Evolutionary conservation across 768 basidiomycete species (phyloP), one percentile per base, ranked within the genome.

Genomic region (Lentinus brumalis): DNA sequence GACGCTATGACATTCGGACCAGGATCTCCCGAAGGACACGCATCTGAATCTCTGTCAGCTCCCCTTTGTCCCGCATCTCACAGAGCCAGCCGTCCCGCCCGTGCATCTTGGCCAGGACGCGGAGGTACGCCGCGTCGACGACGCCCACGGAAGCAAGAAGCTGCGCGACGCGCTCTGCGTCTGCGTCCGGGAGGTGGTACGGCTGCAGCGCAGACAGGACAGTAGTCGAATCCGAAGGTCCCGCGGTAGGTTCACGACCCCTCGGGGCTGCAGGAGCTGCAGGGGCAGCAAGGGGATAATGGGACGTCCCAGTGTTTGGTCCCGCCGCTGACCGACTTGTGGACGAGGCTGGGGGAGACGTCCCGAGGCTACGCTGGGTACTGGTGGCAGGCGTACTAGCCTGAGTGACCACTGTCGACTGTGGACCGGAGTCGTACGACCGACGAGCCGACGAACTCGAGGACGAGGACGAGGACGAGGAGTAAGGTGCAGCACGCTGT

Each of bases 71-170:
- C 3, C 50, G 40, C 49, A 61, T 11, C 31, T 56, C 60, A 10
- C 15, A 41, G 21, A 61, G 60, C 60, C 60, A 61, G 1, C 5
- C 60, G 30, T 61, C 42, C 8, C 60, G 47, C 16, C 40, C 40
- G 14, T 5, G 12, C 54, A 56, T 50, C 21, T 18, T 26, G 14
- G 54, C 49, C 30, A 56, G 39, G 31, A 56, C 49, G 31, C 54
- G 60, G 12, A 56, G 32, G 32, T 45, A 51, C 2, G 21, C 18
- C 5, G 16, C 31, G 14, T 50, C 47, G n/a, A 14, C n/a, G 31
- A 60, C 42, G 9, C 59, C 59, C 7, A 54, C 12, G n/a, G 53
- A 32, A 1, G 30, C 49, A 9, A 60, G 49, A 21, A 60, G 59
- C 35, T n/a, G n/a, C 21, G 31, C 59, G 46, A 60, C n/a, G 30